Evolutionary conservation across 257 asterid species (phyloP), one percentile per base, ranked within the genome.

Genomic region (Lycium barbarum): DNA sequence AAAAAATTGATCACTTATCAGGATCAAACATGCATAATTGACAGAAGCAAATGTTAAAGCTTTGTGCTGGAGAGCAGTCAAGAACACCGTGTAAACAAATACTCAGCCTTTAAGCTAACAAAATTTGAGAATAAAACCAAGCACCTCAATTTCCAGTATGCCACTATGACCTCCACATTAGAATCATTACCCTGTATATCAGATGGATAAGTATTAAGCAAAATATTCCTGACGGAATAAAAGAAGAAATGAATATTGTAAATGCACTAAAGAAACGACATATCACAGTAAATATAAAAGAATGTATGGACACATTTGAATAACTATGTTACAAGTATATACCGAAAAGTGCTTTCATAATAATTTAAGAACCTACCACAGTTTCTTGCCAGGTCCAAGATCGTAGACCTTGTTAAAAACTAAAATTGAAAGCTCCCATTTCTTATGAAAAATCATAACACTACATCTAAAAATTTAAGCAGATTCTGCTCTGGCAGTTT

Each of bases 71-170:
- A 33, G 84, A 43, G 40, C 71, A 76, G 82, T 1, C 1, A 76
- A 43, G 7, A 10, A 26, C 5, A 62, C 1, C 10, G 2, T 65
- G 45, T n/a, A 43, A 81, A 7, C 61, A 62, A 49, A 62, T 3
- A 51, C 33, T 33, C 20, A 76, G 45, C 10, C 17, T 45, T 62
- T 61, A 2, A 9, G 14, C 45, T 59, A 53, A 8, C 15, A 20
- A 43, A 81, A 7, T 15, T 47, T 38, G 40, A 35, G 7, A 84
- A 22, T 76, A 51, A 14, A 66, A 67, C 66, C 3, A 71, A 73
- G 89, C 84, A 93, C 97, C 98, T 93, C 85, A 93, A 85, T 82
- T 91, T 93, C 98, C 98, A 93, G 22, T 93, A 91, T 86, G 97
- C 98, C 86, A 89, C 86, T 82, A 95, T 38, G 84, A 61, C 83